phyloP scores from a whole-genome alignment of 768 basidiomycete genomes.

The Naganishia friedmannii region DNA sequence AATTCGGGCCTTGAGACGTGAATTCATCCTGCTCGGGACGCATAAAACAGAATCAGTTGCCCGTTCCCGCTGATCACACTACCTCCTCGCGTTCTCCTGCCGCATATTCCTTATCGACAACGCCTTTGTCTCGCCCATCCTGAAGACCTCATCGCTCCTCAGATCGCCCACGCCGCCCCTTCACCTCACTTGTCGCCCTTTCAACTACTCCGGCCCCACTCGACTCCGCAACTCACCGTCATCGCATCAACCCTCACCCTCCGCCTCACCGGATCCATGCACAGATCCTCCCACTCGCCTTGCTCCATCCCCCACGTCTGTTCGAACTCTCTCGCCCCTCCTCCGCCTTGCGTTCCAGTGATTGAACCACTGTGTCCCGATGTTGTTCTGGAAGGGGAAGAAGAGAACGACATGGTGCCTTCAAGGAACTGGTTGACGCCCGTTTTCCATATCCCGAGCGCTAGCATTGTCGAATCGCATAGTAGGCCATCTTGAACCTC shows the following conservation, averaged over 20 bases:
- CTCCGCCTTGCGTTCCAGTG: background rate
- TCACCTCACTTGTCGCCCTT: too few relatives aligned
- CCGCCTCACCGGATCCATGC: background rate
- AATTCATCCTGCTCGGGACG: constrained; percentile 19
- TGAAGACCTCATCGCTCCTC: too few relatives aligned
- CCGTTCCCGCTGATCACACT: too few relatives aligned
- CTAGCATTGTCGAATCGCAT: constrained; percentile 25
- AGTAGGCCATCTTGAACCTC: constrained; percentile 15
- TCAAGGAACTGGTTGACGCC: background rate
- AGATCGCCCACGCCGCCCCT: background rate
- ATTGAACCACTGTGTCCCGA: background rate
- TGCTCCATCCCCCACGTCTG: background rate
- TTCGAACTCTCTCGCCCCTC: background rate
- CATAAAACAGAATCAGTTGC: background rate
- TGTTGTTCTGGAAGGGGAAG: background rate
- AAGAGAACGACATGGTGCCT: too few relatives aligned
- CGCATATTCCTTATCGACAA: too few relatives aligned
- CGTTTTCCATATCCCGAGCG: constrained; percentile 3
- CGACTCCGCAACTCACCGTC: background rate
- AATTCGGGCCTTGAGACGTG: constrained; percentile 24
- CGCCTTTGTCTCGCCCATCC: too few relatives aligned
- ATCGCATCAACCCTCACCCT: constrained; percentile 17
- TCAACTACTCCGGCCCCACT: background rate
- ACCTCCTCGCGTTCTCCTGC: too few relatives aligned
- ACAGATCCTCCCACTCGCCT: constrained; percentile 3